A percentile compares a stretch with the other conserved stretches of the same genome.
Evolutionary conservation across 1,139 yeast species (phyloP).

Genomic region (Pichia sp.): DNA sequence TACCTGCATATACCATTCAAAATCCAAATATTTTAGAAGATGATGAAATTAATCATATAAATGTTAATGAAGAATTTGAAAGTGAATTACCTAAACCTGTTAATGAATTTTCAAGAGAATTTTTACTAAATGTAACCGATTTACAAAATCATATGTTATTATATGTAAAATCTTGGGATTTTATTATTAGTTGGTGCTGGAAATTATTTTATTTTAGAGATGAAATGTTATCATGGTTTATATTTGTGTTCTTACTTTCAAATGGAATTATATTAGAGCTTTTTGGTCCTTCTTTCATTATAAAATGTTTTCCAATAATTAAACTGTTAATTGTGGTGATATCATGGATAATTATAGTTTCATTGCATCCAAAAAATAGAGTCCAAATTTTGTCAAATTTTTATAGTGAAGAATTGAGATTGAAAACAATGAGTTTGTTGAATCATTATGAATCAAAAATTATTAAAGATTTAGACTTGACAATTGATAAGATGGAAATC

Average conservation of each 20-base stretch:
- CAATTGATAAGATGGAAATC: slow-evolving; percentile 28
- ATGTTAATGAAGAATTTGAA: slow-evolving; percentile 20
- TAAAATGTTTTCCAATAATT: slow-evolving; percentile 34
- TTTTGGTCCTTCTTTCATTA: slow-evolving; percentile 20
- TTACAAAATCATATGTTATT: slow-evolving; percentile 77
- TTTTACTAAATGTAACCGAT: slow-evolving; percentile 72
- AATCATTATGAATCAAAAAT: slow-evolving; percentile 40
- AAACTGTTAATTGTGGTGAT: slow-evolving; percentile 34
- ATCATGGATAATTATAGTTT: slow-evolving; percentile 47
- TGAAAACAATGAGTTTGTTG: slow-evolving; percentile 40
- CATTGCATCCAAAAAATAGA: slow-evolving; percentile 52
- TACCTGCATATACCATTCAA: slow-evolving; percentile 59
- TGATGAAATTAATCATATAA: background rate
- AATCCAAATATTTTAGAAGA: slow-evolving; percentile 31
- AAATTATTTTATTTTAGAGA: slow-evolving; percentile 62
- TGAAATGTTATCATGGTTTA: slow-evolving; percentile 54
- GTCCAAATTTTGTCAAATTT: slow-evolving; percentile 39
- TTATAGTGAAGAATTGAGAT: slow-evolving; percentile 57
- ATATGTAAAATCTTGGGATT: slow-evolving; percentile 61
- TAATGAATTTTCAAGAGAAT: slow-evolving; percentile 75
- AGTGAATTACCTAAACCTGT: slow-evolving; percentile 63
- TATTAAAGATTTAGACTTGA: slow-evolving; percentile 32
- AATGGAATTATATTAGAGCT: slow-evolving; percentile 29
- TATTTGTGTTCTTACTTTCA: slow-evolving; percentile 34
- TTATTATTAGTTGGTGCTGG: slow-evolving; percentile 40